Conservation (phyloP, 1,284 basidiomycete genomes). For the Schizophyllum commune region DNA sequence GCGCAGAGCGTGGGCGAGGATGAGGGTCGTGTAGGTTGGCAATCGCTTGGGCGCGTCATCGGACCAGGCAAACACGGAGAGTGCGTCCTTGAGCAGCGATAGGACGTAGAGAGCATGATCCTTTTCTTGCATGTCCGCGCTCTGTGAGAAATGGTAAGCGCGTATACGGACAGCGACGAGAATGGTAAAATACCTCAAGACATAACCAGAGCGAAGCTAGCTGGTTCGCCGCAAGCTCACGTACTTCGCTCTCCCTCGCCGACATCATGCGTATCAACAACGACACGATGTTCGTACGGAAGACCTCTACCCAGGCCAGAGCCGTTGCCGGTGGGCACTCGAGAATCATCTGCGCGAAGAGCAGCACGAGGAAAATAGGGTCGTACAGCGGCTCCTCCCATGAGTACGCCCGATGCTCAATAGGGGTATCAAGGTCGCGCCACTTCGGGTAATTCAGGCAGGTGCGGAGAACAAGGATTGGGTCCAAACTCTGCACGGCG, state of each 20-base stretch:
- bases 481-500: conserved; percentile 65
- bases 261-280: conserved; percentile 72
- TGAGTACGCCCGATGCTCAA: conserved; percentile 9
- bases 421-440: conserved; percentile 28
- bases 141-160: conserved; percentile 26
- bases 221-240: conserved; percentile 49
- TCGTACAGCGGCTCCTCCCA: conserved; percentile 60
- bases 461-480: conserved; percentile 62
- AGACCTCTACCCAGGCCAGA: conserved; percentile 78
- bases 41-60: conserved; percentile 36
- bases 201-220: conserved; percentile 45
- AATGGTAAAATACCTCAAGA: conserved; percentile 39
- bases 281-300: conserved; percentile 75
- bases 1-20: conserved; percentile 75
- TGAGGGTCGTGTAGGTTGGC: conserved; percentile 72
- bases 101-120: conserved; percentile 74
- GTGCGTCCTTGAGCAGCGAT: conserved; percentile 57
- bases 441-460: conserved; percentile 67
- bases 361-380: conserved; percentile 68
- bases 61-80: conserved; percentile 25
- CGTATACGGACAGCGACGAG: conserved; percentile 1
- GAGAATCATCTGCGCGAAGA: conserved; percentile 58
- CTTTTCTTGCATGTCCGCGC: conserved; percentile 72
- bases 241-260: conserved; percentile 52
- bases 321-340: conserved; percentile 52